Conservation (phyloP, 345 rosid species). For the Noccaea caerulescens region DNA sequence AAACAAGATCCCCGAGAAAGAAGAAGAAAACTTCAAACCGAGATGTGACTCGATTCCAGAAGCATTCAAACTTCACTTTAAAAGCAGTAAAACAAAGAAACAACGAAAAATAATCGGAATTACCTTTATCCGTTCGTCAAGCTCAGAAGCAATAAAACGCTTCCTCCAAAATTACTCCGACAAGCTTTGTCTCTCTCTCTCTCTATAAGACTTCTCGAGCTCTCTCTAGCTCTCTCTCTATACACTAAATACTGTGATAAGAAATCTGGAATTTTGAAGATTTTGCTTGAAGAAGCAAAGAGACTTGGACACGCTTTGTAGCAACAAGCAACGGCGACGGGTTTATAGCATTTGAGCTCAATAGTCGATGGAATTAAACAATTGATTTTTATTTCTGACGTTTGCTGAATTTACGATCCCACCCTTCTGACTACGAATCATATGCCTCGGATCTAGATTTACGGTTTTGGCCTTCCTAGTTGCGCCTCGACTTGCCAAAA, state of each 20-base stretch:
- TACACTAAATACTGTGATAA: background rate
- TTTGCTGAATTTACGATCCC: background rate
- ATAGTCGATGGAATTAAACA: constrained; percentile 8
- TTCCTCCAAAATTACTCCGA: background rate
- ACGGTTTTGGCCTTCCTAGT: constrained; percentile 30
- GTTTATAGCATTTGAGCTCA: constrained; percentile 39
- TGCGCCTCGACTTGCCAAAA: constrained; percentile 33
- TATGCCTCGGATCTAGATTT: background rate
- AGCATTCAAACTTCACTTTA: constrained; percentile 20
- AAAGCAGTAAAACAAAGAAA: background rate
- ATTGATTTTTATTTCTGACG: background rate
- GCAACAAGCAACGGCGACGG: constrained; percentile 42
- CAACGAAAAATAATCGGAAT: background rate
- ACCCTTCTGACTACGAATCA: constrained; percentile 16
- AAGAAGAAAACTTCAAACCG: constrained; percentile 28
- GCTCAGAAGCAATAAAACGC: constrained; percentile 14
- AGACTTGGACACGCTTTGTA: constrained; percentile 27
- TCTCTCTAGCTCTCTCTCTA: constrained; percentile 5
- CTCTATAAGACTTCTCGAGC: background rate
- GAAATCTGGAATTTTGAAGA: background rate
- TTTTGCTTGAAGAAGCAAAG: constrained; percentile 30
- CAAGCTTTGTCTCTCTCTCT: background rate
- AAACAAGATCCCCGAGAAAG: background rate
- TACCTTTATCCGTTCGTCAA: constrained; percentile 31
- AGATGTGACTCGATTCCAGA: constrained; percentile 24